Base-by-base conservation (phyloP, 2,329 filamentous ascomycete genomes). In the Phyllosticta citriasiana region DNA sequence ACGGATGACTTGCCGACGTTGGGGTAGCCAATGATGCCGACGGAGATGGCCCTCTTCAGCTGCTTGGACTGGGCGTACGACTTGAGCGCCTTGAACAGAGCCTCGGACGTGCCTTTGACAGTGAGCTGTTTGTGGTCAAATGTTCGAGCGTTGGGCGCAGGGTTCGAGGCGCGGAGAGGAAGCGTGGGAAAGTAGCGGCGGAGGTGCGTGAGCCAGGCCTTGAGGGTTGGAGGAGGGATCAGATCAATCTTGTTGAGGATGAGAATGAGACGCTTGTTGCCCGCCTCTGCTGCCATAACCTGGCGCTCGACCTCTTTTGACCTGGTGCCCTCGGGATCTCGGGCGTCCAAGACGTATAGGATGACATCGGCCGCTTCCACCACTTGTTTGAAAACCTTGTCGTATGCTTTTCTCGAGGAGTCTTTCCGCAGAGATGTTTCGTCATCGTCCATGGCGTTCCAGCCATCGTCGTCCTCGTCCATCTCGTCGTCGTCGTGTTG, bases 1-100 rank as follows among this genome's bases (percentile, higher is more conserved):
- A 97, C 91, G 57, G 91, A 96, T 27, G 91, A 96, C 79, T 97
- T 97, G 72, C 92, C 92, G 63, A 96, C 92, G 73, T 97, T 97
- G 68, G 92, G 92, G 74, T 96, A 97, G 27, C 92, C 92, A 67
- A 97, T 95, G 64, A 97, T 89, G 66, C 92, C 92, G 63, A 97
- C 92, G 22, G 89, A 92, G 68, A 96, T 85, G 59, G 91, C 88
- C 61, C 92, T 88, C 81, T 96, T 96, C 66, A 97, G 79, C 72
- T 95, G 87, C 68, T 89, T 88, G 63, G 83, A 84, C 62, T 89
- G 87, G 9, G 92, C 89, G 71, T 89, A 97, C 53, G 89, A 87
- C 80, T 97, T 97, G 64, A 97, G 84, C 0, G 92, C 89, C 68
- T 87, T 89, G 80, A 97, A 91, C 9, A 97, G 84, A 0, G 90